Percentiles rank a stretch among this genome's conserved stretches.
phyloP scores from a whole-genome alignment of 176 grass and related monocot genomes.

The Miscanthus lutarioriparius region DNA sequence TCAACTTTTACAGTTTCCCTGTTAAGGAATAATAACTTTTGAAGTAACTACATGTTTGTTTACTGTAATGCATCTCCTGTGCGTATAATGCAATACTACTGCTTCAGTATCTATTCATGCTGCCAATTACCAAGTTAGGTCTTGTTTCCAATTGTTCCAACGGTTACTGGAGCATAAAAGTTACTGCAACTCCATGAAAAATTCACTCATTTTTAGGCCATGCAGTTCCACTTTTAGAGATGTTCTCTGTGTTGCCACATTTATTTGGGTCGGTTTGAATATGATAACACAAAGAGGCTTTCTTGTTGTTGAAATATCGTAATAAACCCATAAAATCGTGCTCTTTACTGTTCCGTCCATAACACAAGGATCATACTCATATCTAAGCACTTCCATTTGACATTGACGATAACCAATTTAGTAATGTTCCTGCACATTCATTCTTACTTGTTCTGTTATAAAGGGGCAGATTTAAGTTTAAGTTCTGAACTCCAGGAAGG shows the following conservation, averaged over 20 bases:
- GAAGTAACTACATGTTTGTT: slow-evolving; percentile 25
- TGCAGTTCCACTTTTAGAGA: not conserved
- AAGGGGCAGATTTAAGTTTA: not conserved
- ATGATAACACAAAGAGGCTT: not conserved
- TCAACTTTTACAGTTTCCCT: not conserved
- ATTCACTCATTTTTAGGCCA: not conserved
- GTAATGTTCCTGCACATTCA: slow-evolving; percentile 14
- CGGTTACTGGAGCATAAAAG: slow-evolving; percentile 6
- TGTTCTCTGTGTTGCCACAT: not conserved
- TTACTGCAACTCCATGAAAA: not conserved
- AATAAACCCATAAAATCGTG: not conserved
- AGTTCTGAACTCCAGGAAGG: slow-evolving; percentile 21
- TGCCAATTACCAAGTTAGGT: not conserved
- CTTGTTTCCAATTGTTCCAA: slow-evolving; percentile 10
- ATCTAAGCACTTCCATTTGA: not conserved
- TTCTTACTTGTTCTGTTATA: slow-evolving; percentile 7
- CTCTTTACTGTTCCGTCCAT: not conserved
- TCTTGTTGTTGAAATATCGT: slow-evolving; percentile 7
- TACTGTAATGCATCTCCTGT: not conserved
- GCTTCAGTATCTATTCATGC: not conserved
- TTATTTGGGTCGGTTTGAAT: slow-evolving; percentile 14
- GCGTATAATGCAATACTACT: slow-evolving; percentile 12
- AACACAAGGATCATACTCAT: not conserved
- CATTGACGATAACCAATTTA: slow-evolving; percentile 11
- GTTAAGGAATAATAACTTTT: slow-evolving; percentile 28